Base-by-base conservation (phyloP, 306 rosid species). In the Prosopis cineraria region DNA sequence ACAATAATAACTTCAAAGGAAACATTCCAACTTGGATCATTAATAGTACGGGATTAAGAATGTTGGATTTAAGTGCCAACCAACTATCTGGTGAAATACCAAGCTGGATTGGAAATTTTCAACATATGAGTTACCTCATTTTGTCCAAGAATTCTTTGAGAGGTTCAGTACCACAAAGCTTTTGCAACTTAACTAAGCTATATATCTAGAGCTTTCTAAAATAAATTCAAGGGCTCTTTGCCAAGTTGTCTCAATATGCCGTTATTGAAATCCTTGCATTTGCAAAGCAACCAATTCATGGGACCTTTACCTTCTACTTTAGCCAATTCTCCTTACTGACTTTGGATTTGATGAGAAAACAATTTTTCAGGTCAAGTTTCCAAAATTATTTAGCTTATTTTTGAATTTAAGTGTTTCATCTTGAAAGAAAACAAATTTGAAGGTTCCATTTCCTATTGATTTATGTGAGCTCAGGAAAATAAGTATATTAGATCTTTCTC, bases 31-130 rank as follows among this genome's bases (percentile, higher is more conserved):
- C 8, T 14, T 47, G 1, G 3, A 16, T 76, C 64, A 47, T 9
- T n/a, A 64, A 9, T 19, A 62, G 6, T 14, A 30, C 5, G 0
- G 9, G 12, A 34, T 31, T 75, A 2, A 48, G 63, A 22, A 64
- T 76, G 63, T 16, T 76, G 72, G 80, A 76, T 64, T 22, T 76
- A 14, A 14, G n/a, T n/a, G n/a, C n/a, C n/a, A n/a, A n/a, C n/a
- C n/a, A n/a, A n/a, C n/a, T n/a, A n/a, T n/a, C n/a, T n/a, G n/a
- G n/a, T n/a, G n/a, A n/a, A n/a, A n/a, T n/a, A n/a, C n/a, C n/a
- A n/a, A n/a, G n/a, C n/a, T n/a, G n/a, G 80, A 66, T 76, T 48
- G 74, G 67, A 31, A 65, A 11, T 20, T 34, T 65, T 39, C 74
- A 16, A 0, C 14, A 65, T n/a, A 10, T 66, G 29, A 24, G 52